These are phyloP conservation scores for Canavalia gladiata DNA, from an alignment of 306 rosid species.

Conservation along the genomic window DNA sequence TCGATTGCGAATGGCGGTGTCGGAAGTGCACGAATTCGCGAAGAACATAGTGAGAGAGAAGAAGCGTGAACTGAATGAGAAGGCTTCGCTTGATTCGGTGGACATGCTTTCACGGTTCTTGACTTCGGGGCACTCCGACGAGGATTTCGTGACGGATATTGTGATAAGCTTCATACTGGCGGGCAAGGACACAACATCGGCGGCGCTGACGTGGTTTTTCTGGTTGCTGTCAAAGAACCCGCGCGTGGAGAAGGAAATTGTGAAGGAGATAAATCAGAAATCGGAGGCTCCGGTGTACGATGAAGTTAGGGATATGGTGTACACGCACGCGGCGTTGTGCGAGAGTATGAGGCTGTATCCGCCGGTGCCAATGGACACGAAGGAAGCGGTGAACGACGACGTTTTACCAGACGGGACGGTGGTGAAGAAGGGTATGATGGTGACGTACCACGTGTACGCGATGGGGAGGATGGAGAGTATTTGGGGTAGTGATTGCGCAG, in stretches of 20 bases:
- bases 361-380: slow-evolving; percentile 66
- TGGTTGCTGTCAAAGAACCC: slow-evolving; percentile 69
- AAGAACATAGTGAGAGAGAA: slow-evolving; percentile 57
- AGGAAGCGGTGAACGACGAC: slow-evolving; percentile 59
- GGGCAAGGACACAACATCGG: slow-evolving; percentile 71
- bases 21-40: slow-evolving; percentile 62
- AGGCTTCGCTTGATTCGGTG: slow-evolving; percentile 46
- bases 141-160: slow-evolving; percentile 66
- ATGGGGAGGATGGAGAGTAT: slow-evolving; percentile 73
- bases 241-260: slow-evolving; percentile 54
- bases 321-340: slow-evolving; percentile 80
- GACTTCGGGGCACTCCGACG: slow-evolving; percentile 57
- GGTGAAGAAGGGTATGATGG: slow-evolving; percentile 74
- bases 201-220: slow-evolving; percentile 79
- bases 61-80: slow-evolving; percentile 54
- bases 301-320: slow-evolving; percentile 69
- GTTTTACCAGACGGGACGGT: slow-evolving; percentile 74
- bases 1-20: slow-evolving; percentile 40
- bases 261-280: slow-evolving; percentile 54
- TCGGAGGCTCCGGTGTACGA: slow-evolving; percentile 48
- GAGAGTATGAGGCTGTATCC: slow-evolving; percentile 90
- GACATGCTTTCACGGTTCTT: slow-evolving; percentile 73
- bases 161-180: slow-evolving; percentile 79
- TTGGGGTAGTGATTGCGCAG: slow-evolving; percentile 78
- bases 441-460: slow-evolving; percentile 65